phyloP scores from a whole-genome alignment of 441 rosid genomes.

The Erodium trifolium region DNA sequence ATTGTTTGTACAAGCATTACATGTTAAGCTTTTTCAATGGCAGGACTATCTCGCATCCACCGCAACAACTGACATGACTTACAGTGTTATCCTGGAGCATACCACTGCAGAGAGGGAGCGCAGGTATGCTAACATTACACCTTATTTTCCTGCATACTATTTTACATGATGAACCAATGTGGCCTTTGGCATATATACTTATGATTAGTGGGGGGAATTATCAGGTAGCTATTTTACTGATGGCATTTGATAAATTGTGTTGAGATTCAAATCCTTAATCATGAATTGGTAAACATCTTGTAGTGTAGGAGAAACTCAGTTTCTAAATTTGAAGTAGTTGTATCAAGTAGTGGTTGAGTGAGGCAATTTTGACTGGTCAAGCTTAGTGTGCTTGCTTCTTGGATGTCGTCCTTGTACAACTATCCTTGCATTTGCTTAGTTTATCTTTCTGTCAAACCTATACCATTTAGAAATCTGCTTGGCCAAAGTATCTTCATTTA shows the following conservation, averaged over 20 bases:
- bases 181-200: not conserved
- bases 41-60: slow-evolving; percentile 87
- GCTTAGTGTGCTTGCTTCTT: too few relatives aligned
- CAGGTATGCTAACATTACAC: slow-evolving; percentile 40
- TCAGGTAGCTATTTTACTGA: too few relatives aligned
- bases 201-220: not conserved
- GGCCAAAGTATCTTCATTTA: not conserved
- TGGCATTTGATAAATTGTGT: too few relatives aligned
- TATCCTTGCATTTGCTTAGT: not conserved
- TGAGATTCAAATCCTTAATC: too few relatives aligned
- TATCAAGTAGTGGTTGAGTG: too few relatives aligned
- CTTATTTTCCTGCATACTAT: too few relatives aligned
- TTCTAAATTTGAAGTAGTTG: too few relatives aligned
- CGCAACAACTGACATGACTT: slow-evolving; percentile 75
- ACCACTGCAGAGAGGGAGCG: slow-evolving; percentile 94
- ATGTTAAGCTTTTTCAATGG: slow-evolving; percentile 23
- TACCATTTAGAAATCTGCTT: not conserved
- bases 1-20: slow-evolving; percentile 13
- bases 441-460: not conserved
- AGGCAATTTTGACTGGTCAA: too few relatives aligned
- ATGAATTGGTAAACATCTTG: too few relatives aligned
- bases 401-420: too few relatives aligned
- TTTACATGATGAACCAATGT: too few relatives aligned
- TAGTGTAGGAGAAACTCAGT: too few relatives aligned
- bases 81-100: slow-evolving; percentile 80